Evolutionary conservation across 2,329 filamentous ascomycete genomes (phyloP).

Genomic region (Cucurbitaria berberidis): DNA sequence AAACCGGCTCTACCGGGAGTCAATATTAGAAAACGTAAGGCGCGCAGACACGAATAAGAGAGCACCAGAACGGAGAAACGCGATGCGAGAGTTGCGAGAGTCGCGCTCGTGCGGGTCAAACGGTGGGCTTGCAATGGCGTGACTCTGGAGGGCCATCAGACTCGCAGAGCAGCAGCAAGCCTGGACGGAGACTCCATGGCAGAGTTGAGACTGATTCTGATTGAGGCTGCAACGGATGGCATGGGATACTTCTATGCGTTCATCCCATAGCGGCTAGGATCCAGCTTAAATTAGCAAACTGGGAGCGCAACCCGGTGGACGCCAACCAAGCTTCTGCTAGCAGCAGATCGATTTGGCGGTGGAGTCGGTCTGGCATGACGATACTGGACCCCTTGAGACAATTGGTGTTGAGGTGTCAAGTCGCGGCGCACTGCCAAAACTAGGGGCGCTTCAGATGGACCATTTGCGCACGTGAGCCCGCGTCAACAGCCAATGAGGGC

Average conservation of each 20-base stretch:
- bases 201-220: conserved; percentile 42
- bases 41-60: conserved; percentile 31
- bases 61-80: conserved; percentile 22
- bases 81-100: conserved; percentile 17
- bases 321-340: conserved; percentile 34
- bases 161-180: conserved; percentile 39
- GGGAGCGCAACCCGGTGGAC: conserved; percentile 22
- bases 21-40: conserved; percentile 33
- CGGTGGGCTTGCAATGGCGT: conserved; percentile 36
- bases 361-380: conserved; percentile 33
- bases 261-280: conserved; percentile 20
- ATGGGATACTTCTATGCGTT: conserved; percentile 36
- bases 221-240: conserved; percentile 43
- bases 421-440: conserved; percentile 31
- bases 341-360: conserved; percentile 12
- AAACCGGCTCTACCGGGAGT: conserved; percentile 39
- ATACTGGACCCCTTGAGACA: conserved; percentile 44
- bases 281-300: conserved; percentile 27
- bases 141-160: conserved; percentile 31
- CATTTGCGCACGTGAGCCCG: conserved; percentile 12
- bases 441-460: conserved; percentile 32
- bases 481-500: conserved; percentile 20
- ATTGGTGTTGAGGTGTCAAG: conserved; percentile 45
- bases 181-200: conserved; percentile 29
- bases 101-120: conserved; percentile 26